Percentiles rank a stretch among this genome's conserved stretches.
phyloP scores from a whole-genome alignment of 1,284 basidiomycete genomes.

The Cutaneotrichosporon curvatum region DNA sequence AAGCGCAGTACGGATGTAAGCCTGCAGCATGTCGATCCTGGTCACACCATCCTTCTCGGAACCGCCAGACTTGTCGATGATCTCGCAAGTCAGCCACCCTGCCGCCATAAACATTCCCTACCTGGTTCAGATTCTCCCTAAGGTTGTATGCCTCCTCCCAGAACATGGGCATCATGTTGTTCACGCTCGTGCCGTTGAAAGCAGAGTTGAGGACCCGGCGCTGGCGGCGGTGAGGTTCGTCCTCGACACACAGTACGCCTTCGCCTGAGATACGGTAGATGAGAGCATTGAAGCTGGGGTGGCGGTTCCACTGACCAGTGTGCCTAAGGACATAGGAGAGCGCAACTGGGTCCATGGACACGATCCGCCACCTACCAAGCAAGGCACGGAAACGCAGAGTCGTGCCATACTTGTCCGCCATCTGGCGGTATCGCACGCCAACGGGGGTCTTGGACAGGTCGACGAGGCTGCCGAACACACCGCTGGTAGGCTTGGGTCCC shows the following conservation, averaged over 20 bases:
- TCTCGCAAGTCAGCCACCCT: constrained; percentile 2
- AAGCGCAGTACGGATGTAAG: constrained; percentile 59
- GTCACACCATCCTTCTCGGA: constrained; percentile 31
- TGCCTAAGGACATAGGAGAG: constrained; percentile 57
- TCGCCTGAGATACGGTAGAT: constrained; percentile 47
- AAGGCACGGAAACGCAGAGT: constrained; percentile 24
- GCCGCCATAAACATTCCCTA: constrained; percentile 10
- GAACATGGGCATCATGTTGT: constrained; percentile 55
- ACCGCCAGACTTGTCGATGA: neutral
- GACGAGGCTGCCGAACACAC: constrained; percentile 8
- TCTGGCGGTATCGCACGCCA: neutral
- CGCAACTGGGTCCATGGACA: constrained; percentile 57
- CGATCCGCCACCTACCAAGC: constrained; percentile 46
- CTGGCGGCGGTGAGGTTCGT: constrained; percentile 52
- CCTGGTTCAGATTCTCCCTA: constrained; percentile 22
- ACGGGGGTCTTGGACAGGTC: neutral
- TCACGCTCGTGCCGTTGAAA: constrained; percentile 43
- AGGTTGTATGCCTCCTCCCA: constrained; percentile 58
- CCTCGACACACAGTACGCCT: constrained; percentile 45
- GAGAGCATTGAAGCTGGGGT: constrained; percentile 55
- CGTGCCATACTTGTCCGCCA: constrained; percentile 11
- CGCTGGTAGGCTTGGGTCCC: constrained; percentile 3
- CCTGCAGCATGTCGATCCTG: constrained; percentile 59
- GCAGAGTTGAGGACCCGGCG: constrained; percentile 48
- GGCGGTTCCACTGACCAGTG: constrained; percentile 61